Conservation (phyloP, 1,284 basidiomycete genomes). For the Microbotryomycetes sp. region DNA sequence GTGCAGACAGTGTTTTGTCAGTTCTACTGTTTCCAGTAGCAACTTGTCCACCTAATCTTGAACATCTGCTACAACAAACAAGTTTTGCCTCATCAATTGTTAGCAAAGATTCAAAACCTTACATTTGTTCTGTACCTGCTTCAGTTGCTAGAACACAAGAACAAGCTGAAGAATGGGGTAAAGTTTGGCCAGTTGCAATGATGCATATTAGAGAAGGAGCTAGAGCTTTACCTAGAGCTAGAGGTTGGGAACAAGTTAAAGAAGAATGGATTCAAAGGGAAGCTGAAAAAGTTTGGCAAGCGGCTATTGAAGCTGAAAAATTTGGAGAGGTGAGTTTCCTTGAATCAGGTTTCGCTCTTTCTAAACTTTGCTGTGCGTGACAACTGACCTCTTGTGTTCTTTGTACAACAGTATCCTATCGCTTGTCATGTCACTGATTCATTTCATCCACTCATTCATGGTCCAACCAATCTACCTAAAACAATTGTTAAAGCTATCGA, state of each 20-base stretch:
- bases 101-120: background rate
- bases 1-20: conserved; percentile 11
- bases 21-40: conserved; percentile 39
- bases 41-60: background rate
- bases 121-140: conserved; percentile 56
- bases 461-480: conserved; percentile 12
- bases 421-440: conserved; percentile 65
- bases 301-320: conserved; percentile 50
- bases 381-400: background rate
- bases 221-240: conserved; percentile 37
- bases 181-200: conserved; percentile 70
- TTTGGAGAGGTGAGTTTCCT: conserved; percentile 53
- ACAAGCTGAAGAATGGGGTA: conserved; percentile 52
- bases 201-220: conserved; percentile 65
- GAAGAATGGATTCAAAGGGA: conserved; percentile 59
- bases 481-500: conserved; percentile 52
- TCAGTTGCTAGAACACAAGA: conserved; percentile 62
- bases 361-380: background rate
- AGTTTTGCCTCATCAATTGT: conserved; percentile 37
- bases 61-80: conserved; percentile 14
- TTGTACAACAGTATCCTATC: conserved; percentile 57
- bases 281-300: conserved; percentile 62
- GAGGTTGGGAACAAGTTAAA: conserved; percentile 44
- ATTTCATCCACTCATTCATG: conserved; percentile 47
- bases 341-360: background rate